Conservation (phyloP, 768 basidiomycete species). For the Naganishia vaughanmartiniae region DNA sequence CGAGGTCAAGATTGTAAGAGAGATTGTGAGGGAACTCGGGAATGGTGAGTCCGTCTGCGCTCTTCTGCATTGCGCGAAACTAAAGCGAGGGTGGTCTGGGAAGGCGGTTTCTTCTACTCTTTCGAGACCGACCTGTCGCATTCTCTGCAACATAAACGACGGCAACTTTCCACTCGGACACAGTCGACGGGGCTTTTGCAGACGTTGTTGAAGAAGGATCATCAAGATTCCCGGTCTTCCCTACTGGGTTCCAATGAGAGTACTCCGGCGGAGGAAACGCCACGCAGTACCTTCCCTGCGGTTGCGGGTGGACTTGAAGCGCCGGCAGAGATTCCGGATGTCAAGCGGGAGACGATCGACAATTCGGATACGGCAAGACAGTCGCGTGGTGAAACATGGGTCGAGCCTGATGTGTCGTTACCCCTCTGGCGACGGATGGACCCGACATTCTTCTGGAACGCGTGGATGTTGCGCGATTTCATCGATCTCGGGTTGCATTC, state of each 20-base stretch:
- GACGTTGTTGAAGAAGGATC: slow-evolving; percentile 38
- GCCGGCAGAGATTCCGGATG: slow-evolving; percentile 25
- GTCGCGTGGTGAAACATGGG: slow-evolving; percentile 52
- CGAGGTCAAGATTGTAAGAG: slow-evolving; percentile 76
- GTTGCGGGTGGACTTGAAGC: slow-evolving; percentile 17
- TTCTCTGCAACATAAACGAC: slow-evolving; percentile 44
- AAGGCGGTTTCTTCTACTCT: slow-evolving; percentile 86
- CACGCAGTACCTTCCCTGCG: slow-evolving; percentile 50
- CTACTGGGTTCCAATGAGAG: slow-evolving; percentile 64
- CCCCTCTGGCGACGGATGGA: slow-evolving; percentile 91
- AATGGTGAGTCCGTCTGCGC: slow-evolving; percentile 16
- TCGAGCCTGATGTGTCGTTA: slow-evolving; percentile 71
- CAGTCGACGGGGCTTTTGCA: slow-evolving; percentile 38
- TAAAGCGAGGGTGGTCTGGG: slow-evolving; percentile 39
- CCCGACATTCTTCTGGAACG: slow-evolving; percentile 94
- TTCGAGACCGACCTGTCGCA: slow-evolving; percentile 70
- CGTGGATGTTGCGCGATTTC: slow-evolving; percentile 77
- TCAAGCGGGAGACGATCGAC: slow-evolving; percentile 39
- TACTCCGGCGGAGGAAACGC: slow-evolving; percentile 74
- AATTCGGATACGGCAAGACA: slow-evolving; percentile 10
- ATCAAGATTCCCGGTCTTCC: neutral
- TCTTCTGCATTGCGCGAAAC: too few relatives aligned
- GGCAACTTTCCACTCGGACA: slow-evolving; percentile 34
- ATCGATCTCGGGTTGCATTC: slow-evolving; percentile 83
- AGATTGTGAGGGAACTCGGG: slow-evolving; percentile 63